A percentile compares a stretch with the other conserved stretches of the same genome.
phyloP scores from a whole-genome alignment of 2,329 filamentous ascomycete genomes.

The Cercospora canescens region DNA sequence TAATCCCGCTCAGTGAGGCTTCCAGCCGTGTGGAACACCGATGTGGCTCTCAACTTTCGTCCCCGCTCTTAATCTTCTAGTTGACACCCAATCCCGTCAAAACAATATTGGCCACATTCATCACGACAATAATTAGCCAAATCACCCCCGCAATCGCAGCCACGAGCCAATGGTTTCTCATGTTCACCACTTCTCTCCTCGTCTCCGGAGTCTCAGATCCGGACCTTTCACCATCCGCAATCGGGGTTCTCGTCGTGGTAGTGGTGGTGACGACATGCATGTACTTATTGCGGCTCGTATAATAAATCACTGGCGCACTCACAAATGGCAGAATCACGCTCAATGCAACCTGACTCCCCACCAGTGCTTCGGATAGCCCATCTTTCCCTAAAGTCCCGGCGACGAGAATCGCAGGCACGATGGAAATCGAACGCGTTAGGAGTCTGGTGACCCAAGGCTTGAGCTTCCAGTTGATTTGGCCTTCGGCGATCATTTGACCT shows the following conservation, averaged over 20 bases:
- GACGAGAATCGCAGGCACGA: constrained; percentile 80
- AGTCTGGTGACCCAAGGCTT: constrained; percentile 77
- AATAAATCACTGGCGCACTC: constrained; percentile 80
- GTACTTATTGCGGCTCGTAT: constrained; percentile 75
- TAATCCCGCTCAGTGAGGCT: too few relatives aligned
- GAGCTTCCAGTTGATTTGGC: constrained; percentile 73
- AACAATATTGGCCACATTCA: constrained; percentile 78
- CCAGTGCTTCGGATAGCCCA: constrained; percentile 71
- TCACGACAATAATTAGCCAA: constrained; percentile 72
- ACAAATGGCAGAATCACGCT: constrained; percentile 80
- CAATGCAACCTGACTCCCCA: constrained; percentile 74
- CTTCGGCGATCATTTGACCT: constrained; percentile 86
- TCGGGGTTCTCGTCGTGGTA: neutral
- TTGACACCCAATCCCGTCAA: constrained; percentile 57
- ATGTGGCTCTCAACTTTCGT: neutral
- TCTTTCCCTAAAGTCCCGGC: constrained; percentile 73
- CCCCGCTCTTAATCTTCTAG: neutral
- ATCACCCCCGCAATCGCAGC: constrained; percentile 60
- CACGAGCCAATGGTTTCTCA: constrained; percentile 72
- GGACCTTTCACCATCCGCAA: neutral
- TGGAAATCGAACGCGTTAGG: constrained; percentile 75
- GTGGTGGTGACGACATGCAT: constrained; percentile 64
- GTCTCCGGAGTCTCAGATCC: neutral
- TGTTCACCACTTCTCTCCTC: constrained; percentile 44
- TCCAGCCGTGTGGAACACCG: too few relatives aligned